phyloP scores from a whole-genome alignment of 805 yeast genomes.

The Nakazawaea ishiwadae region DNA sequence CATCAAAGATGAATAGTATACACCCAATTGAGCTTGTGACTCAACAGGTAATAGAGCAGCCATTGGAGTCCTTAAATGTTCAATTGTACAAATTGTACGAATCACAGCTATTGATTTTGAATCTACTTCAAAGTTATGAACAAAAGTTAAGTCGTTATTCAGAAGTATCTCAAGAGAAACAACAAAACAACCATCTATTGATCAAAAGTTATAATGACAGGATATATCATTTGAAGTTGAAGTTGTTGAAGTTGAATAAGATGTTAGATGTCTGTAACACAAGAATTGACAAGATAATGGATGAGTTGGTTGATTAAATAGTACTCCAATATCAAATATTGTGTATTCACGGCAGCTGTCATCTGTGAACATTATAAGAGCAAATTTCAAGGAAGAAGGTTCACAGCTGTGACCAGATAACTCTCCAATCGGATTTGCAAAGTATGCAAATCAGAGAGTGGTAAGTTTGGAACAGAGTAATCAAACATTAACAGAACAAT shows the following conservation, averaged over 20 bases:
- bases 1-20: constrained; percentile 3
- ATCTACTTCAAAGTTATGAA: constrained; percentile 5
- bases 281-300: constrained; percentile 1
- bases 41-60: constrained; percentile 9
- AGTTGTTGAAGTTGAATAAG: constrained; percentile 7
- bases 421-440: too few species aligned
- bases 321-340: too few species aligned
- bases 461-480: too few species aligned
- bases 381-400: too few species aligned
- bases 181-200: constrained; percentile 2
- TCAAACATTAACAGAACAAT: too few species aligned
- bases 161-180: constrained; percentile 6
- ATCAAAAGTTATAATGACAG: constrained; percentile 10
- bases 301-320: neutral
- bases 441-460: too few species aligned
- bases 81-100: constrained; percentile 9
- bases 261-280: constrained; percentile 2
- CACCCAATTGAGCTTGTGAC: constrained; percentile 11
- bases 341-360: too few species aligned
- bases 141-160: constrained; percentile 3
- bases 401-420: too few species aligned
- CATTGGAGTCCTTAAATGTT: constrained; percentile 7
- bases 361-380: too few species aligned
- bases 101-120: constrained; percentile 9
- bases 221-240: constrained; percentile 7